A percentile compares a stretch with the other conserved stretches of the same genome.
phyloP scores from a whole-genome alignment of 2,329 filamentous ascomycete genomes.

The Alternaria longipes region DNA sequence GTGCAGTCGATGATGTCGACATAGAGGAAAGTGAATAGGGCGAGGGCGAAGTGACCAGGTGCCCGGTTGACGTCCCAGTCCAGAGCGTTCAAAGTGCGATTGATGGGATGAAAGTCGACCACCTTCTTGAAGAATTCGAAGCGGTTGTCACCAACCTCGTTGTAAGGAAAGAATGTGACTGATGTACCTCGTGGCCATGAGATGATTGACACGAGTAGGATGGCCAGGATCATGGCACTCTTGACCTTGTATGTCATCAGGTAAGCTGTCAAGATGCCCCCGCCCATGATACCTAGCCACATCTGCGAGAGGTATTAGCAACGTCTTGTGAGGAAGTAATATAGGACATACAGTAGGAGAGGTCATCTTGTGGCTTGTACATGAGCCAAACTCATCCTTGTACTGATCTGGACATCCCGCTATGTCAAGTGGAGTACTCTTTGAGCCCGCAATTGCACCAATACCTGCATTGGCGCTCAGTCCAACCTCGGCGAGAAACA shows the following conservation, averaged over 20 bases:
- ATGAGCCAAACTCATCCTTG: constrained; percentile 61
- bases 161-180: constrained; percentile 83
- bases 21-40: constrained; percentile 89
- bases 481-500: constrained; percentile 80
- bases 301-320: constrained; percentile 55
- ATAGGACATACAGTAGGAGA: constrained; percentile 65
- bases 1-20: constrained; percentile 91
- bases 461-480: constrained; percentile 84
- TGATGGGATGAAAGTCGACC: constrained; percentile 80
- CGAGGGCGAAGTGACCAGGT: constrained; percentile 79
- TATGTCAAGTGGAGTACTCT: constrained; percentile 73
- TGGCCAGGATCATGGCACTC: constrained; percentile 84
- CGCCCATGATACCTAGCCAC: constrained; percentile 89
- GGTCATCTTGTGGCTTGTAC: constrained; percentile 78
- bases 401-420: constrained; percentile 74
- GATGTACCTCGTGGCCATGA: constrained; percentile 82
- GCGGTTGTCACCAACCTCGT: constrained; percentile 68
- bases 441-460: constrained; percentile 74
- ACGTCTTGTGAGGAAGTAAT: neutral
- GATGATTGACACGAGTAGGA: constrained; percentile 83
- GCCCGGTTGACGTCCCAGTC: constrained; percentile 75
- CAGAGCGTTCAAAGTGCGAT: constrained; percentile 73
- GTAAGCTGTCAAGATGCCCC: constrained; percentile 80
- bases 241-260: constrained; percentile 87
- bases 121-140: constrained; percentile 90